Evolutionary conservation across 129 eudicot species (phyloP).

Genomic region (Helianthus tuberosus): DNA sequence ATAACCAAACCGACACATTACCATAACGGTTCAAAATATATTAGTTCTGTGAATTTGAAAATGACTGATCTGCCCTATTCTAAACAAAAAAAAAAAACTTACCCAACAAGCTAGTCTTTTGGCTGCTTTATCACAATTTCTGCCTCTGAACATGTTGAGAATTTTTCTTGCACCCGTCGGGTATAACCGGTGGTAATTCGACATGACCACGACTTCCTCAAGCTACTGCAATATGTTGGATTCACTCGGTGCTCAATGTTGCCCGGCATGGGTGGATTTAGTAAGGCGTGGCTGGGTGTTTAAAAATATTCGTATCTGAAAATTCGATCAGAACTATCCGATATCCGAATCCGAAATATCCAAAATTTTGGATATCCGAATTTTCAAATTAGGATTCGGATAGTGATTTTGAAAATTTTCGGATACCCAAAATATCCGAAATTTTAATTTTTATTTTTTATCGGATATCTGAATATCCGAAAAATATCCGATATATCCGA

Average conservation of each 20-base stretch:
- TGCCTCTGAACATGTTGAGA: conserved; percentile 65
- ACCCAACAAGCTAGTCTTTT: conserved; percentile 98
- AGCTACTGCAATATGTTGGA: conserved; percentile 82
- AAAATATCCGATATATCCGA: no score
- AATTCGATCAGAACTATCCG: no score
- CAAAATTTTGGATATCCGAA: no score
- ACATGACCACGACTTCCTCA: conserved; percentile 94
- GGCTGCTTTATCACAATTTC: conserved; percentile 89
- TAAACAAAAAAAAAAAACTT: conserved; percentile 25
- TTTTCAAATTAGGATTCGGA: no score
- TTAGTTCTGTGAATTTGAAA: neutral
- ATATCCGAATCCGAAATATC: no score
- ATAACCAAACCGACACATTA: neutral
- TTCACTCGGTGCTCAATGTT: conserved; percentile 96
- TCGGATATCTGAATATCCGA: no score
- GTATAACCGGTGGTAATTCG: conserved; percentile 83
- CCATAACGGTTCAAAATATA: neutral
- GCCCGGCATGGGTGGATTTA: no score
- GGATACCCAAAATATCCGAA: no score
- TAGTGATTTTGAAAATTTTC: no score
- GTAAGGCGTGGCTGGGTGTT: no score
- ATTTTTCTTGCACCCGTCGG: conserved; percentile 90
- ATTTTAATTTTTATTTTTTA: no score
- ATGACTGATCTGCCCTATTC: neutral
- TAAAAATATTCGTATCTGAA: no score